Evolutionary conservation across 2,329 filamentous ascomycete species (phyloP).

Genomic region (Ophiostoma quercus): DNA sequence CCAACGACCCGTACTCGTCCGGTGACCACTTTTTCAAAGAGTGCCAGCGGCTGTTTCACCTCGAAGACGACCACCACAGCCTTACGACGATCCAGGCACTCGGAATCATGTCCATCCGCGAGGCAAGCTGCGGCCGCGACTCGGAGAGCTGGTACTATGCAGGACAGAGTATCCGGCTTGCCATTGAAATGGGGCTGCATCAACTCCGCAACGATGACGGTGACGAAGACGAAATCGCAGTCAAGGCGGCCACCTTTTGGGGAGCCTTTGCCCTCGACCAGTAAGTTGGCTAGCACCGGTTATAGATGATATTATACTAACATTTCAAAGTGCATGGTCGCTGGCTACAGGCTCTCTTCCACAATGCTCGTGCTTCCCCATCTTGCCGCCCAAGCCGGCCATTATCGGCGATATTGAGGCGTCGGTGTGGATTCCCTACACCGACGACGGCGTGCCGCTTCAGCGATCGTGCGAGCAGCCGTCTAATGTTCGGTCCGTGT

Average conservation of each 20-base stretch:
- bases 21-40: conserved; percentile 73
- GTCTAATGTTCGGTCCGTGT: conserved; percentile 63
- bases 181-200: conserved; percentile 66
- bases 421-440: conserved; percentile 56
- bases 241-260: conserved; percentile 57
- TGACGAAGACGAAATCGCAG: conserved; percentile 53
- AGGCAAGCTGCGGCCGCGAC: conserved; percentile 67
- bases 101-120: conserved; percentile 69
- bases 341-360: conserved; percentile 58
- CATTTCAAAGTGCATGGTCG: conserved; percentile 52
- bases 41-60: conserved; percentile 54
- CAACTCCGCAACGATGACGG: conserved; percentile 42
- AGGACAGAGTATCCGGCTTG: conserved; percentile 66
- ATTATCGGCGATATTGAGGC: conserved; percentile 58
- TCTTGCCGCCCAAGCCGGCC: conserved; percentile 54
- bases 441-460: conserved; percentile 52
- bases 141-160: conserved; percentile 69
- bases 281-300: conserved; percentile 39
- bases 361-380: conserved; percentile 53
- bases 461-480: conserved; percentile 56
- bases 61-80: conserved; percentile 54
- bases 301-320: not conserved
- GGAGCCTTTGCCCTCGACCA: conserved; percentile 59
- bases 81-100: conserved; percentile 70
- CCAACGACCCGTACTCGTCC: conserved; percentile 57